Evolutionary conservation across 805 yeast species (phyloP), one percentile per base, ranked within the genome.

Genomic region (Cyberlindnera petersonii): DNA sequence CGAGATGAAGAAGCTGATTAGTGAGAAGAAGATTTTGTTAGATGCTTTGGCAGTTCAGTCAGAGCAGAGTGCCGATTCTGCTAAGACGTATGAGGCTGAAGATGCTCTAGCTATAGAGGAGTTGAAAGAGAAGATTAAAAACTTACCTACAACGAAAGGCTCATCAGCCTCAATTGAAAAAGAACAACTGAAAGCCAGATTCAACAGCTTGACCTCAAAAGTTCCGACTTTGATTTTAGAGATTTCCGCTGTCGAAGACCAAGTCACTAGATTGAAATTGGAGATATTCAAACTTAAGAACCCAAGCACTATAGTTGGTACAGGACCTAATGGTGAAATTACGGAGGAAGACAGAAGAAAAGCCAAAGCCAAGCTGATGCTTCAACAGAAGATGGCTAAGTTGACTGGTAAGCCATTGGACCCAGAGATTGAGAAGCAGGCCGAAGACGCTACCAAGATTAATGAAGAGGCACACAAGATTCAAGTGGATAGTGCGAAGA

Each of bases 371-470:
- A 82, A 84, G 56, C 89, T 89, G 27, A 63, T 79, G 42, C 68
- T 93, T 49, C 79, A 80, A 46, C 82, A 87, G 24, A 75, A 95
- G 46, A 88, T 91, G 95, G 94, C 96, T 17, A 86, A 91, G 11
- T 70, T 91, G 50, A 89, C 97, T 0, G 96, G 96, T 1, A 82
- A 79, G 52, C 68, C 77, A 11, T 61, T 73, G 6, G 69, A 72
- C 17, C 53, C 57, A 4, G 48, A 37, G 13, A 29, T 52, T 26
- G 64, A 65, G 19, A 60, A 62, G 30, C 69, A 68, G 19, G 60
- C 53, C 11, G 58, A 52, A 3, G 65, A 62, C 32, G 62, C 62
- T 35, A 44, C 49, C 15, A 53, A 48, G 37, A 66, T 82, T 44
- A 72, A 69, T 40, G 73, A 71, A 45, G 81, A 77, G 37, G 60